These are phyloP conservation scores for Hansfordia pulvinata DNA, from an alignment of 2,329 filamentous ascomycete genomes.

Conservation along the genomic window DNA sequence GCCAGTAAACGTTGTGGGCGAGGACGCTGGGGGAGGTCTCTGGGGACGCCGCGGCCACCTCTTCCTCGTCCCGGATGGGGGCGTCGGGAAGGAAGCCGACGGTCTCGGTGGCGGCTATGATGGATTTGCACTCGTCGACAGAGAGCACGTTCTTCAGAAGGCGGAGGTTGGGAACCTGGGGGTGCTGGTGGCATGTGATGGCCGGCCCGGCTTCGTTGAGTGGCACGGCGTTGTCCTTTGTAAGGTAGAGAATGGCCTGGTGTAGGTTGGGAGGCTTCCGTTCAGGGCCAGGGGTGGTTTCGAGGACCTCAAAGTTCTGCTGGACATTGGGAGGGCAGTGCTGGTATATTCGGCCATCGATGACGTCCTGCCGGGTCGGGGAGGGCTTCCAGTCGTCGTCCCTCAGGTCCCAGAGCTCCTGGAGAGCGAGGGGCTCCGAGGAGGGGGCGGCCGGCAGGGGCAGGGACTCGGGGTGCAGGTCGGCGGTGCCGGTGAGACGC, in stretches of 20 bases:
- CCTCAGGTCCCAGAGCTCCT: conserved; percentile 47
- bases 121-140: conserved; percentile 46
- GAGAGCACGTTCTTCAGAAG: conserved; percentile 48
- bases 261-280: conserved; percentile 58
- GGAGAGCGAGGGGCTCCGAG: conserved; percentile 37
- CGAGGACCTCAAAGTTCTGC: conserved; percentile 40
- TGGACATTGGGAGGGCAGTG: conserved; percentile 21
- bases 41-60: too few species aligned
- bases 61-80: conserved; percentile 48
- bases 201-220: conserved; percentile 28
- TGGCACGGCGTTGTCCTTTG: conserved; percentile 39
- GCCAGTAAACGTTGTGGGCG: conserved; percentile 65
- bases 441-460: conserved; percentile 19
- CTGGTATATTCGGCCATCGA: conserved; percentile 40
- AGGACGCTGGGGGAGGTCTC: too few species aligned
- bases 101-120: conserved; percentile 52
- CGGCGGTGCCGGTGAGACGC: conserved; percentile 47
- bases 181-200: conserved; percentile 44
- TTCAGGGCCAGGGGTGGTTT: conserved; percentile 42
- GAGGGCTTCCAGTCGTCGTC: conserved; percentile 20
- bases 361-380: conserved; percentile 40
- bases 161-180: conserved; percentile 46
- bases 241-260: conserved; percentile 50
- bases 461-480: conserved; percentile 25
- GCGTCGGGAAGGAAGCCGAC: conserved; percentile 56